Evolutionary conservation across 2,329 filamentous ascomycete genomes (phyloP).

Genomic region (Penicillium psychrosexuale): DNA sequence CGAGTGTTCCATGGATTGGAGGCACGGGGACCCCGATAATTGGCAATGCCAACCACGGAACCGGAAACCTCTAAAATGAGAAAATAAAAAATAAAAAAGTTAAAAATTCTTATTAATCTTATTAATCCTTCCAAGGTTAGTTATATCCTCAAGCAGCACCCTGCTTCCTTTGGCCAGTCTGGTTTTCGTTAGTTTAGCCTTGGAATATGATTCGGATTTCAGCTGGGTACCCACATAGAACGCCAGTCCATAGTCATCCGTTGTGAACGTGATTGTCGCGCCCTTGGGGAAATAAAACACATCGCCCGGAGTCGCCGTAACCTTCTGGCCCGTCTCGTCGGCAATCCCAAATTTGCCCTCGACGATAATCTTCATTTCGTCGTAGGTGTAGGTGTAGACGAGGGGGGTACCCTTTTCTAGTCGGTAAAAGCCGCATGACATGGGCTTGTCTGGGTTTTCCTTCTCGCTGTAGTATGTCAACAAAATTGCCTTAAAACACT

Average conservation of each 20-base stretch:
- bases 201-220: neutral
- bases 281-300: constrained; percentile 69
- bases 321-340: constrained; percentile 60
- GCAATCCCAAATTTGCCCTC: constrained; percentile 65
- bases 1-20: constrained; percentile 17
- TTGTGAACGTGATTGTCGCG: constrained; percentile 63
- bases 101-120: no score
- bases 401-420: constrained; percentile 66
- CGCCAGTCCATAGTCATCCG: constrained; percentile 58
- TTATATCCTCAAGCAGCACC: constrained; percentile 20
- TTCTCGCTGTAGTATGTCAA: constrained; percentile 44
- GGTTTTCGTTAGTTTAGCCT: constrained; percentile 7
- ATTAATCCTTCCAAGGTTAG: neutral
- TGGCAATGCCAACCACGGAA: constrained; percentile 3
- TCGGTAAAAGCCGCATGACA: constrained; percentile 64
- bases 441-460: constrained; percentile 56
- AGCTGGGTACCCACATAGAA: constrained; percentile 50
- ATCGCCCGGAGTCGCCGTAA: constrained; percentile 60
- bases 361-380: constrained; percentile 72
- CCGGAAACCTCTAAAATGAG: neutral
- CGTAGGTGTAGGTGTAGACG: constrained; percentile 66
- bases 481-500: neutral
- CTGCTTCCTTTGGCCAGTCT: constrained; percentile 34
- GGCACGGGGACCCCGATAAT: constrained; percentile 14
- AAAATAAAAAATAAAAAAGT: no score